Base-by-base conservation (phyloP, 768 basidiomycete genomes). In the Russula lepida region DNA sequence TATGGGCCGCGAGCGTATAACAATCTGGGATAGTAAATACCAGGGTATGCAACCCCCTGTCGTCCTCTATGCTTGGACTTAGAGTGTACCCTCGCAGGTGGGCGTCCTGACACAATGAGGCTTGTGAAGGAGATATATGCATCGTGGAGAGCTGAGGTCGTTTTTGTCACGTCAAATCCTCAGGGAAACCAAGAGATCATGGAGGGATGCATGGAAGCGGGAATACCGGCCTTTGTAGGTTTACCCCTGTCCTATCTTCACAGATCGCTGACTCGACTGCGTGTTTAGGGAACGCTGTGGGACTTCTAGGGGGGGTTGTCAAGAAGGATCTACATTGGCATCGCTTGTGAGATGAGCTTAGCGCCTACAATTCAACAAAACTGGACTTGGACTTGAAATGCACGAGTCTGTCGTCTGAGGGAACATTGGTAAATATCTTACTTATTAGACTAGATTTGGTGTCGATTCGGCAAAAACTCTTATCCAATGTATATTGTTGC, bases 141-240 rank as follows among this genome's bases (percentile, higher is more conserved):
- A 28, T 79, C 77, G 47, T 91, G 85, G 85, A 76, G 82, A 44
- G 88, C 88, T 2, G 88, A 91, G 75, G 84, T 91, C 48, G 84
- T 90, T 28, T 88, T 91, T 72, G 87, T 91, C 71, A 91, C 88
- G 8, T 89, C 88, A n/a, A 91, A 91, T 74, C 85, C 80, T 67
- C 78, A 83, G 43, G 88, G 88, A 30, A 90, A 91, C 71, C 76
- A 79, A 15, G 88, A 91, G 68, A 85, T 91, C 62, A 89, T 88
- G 80, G 77, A 86, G 70, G 88, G 86, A 23, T 89, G 84, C 75
- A 88, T 84, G 71, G 78, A 79, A 64, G 81, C 79, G 54, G 82
- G 82, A 27, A 86, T 86, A 66, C 85, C 84, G 44, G 81, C 79
- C 13, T 70, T 68, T 30, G 65, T 61, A 56, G 52, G 66, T 70